Percentiles rank a stretch among this genome's conserved stretches.
Evolutionary conservation across 305 asterid genomes (phyloP).

Genomic region (Rubia peregrina): DNA sequence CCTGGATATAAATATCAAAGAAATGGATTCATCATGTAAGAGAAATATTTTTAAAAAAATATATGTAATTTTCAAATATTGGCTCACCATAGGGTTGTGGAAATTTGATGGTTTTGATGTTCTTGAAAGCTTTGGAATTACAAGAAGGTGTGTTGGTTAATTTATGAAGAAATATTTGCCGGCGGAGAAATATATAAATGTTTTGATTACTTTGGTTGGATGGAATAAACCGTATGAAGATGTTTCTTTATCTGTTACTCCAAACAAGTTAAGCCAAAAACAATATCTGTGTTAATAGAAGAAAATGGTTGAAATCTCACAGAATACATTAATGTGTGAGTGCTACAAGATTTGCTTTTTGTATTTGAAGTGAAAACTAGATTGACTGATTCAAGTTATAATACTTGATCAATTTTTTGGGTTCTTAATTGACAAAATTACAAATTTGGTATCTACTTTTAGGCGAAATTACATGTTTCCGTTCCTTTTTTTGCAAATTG

Average conservation of each 20-base stretch:
- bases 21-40: conserved; percentile 1
- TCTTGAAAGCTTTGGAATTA: neutral
- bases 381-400: no score
- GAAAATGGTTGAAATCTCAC: conserved; percentile 1
- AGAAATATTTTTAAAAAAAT: neutral
- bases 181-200: conserved; percentile 2
- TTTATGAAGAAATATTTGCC: conserved; percentile 5
- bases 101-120: neutral
- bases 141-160: neutral
- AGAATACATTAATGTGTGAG: neutral
- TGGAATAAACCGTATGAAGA: conserved; percentile 13
- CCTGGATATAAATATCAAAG: neutral
- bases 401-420: no score
- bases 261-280: conserved; percentile 4
- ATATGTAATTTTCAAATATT: neutral
- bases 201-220: neutral
- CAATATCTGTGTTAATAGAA: neutral
- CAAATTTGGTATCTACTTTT: no score
- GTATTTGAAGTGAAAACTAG: no score
- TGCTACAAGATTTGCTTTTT: no score
- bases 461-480: no score
- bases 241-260: conserved; percentile 9
- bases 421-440: no score
- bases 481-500: no score
- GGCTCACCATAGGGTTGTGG: neutral